These are phyloP conservation scores for Catunica adiposa DNA, from an alignment of 2,329 filamentous ascomycete genomes.

Conservation along the genomic window DNA sequence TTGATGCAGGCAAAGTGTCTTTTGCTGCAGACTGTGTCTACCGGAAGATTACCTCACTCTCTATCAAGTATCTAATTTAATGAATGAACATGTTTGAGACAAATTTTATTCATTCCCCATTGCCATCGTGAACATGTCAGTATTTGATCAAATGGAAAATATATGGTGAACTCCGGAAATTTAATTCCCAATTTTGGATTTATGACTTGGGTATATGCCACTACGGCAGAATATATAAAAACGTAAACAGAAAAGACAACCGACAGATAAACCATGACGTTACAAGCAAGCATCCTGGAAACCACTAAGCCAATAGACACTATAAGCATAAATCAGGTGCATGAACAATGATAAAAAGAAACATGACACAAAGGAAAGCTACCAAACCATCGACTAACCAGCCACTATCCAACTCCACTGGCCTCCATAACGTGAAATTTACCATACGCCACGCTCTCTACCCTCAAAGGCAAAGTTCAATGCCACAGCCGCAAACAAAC, in stretches of 20 bases:
- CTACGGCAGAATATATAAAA: conserved; percentile 5
- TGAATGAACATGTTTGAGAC: conserved; percentile 6
- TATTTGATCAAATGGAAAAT: not conserved
- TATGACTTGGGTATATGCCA: not conserved
- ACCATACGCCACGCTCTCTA: conserved; percentile 42
- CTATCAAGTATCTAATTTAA: conserved; percentile 9
- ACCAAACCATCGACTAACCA: not conserved
- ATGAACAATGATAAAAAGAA: conserved; percentile 1
- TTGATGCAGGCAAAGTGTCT: conserved; percentile 1
- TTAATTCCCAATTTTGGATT: not conserved
- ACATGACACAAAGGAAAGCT: not conserved
- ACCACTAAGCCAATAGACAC: not conserved
- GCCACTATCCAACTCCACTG: not conserved
- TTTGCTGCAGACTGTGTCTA: conserved; percentile 1
- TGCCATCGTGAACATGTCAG: no score
- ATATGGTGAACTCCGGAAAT: not conserved
- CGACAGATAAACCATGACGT: not conserved
- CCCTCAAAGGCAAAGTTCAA: conserved; percentile 70
- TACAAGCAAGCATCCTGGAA: not conserved
- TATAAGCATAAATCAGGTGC: not conserved
- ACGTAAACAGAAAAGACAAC: not conserved
- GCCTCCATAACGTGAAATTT: conserved; percentile 8
- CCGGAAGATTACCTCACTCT: not conserved
- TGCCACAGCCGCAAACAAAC: conserved; percentile 56
- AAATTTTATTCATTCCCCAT: no score